phyloP scores from a whole-genome alignment of 1,284 basidiomycete species.

The Singerocomus inundabilis region DNA sequence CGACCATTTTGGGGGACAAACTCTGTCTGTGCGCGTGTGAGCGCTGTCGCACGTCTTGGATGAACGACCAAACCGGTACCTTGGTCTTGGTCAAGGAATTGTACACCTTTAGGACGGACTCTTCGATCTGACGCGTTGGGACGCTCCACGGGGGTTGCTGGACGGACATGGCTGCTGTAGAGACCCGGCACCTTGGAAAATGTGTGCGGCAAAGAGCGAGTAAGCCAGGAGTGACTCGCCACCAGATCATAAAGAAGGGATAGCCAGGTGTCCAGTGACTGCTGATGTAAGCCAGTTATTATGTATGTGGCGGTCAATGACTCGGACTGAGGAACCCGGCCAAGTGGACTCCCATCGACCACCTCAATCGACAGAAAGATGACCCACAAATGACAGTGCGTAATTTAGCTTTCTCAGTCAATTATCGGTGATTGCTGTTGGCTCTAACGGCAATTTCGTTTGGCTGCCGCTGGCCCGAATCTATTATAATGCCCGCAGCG shows the following conservation, averaged over 20 bases:
- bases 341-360: no score
- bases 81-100: constrained; percentile 95
- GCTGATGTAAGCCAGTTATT: constrained; percentile 28
- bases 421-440: constrained; percentile 4
- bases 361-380: no score
- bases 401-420: constrained; percentile 10
- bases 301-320: no score
- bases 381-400: background rate
- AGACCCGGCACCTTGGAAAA: constrained; percentile 5
- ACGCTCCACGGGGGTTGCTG: constrained; percentile 57
- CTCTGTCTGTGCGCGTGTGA: constrained; percentile 45
- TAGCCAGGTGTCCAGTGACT: background rate
- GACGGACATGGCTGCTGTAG: constrained; percentile 34
- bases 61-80: constrained; percentile 44
- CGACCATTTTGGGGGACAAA: constrained; percentile 81
- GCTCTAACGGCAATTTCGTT: background rate
- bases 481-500: no score
- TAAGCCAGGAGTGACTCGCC: constrained; percentile 21
- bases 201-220: constrained; percentile 10
- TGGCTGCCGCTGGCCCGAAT: background rate
- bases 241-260: constrained; percentile 21
- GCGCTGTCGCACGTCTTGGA: constrained; percentile 1
- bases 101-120: constrained; percentile 81
- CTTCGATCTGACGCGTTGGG: constrained; percentile 47
- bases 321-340: no score